Evolutionary conservation across 495 filamentous ascomycete species (phyloP).

Genomic region (Neurospora sp.): DNA sequence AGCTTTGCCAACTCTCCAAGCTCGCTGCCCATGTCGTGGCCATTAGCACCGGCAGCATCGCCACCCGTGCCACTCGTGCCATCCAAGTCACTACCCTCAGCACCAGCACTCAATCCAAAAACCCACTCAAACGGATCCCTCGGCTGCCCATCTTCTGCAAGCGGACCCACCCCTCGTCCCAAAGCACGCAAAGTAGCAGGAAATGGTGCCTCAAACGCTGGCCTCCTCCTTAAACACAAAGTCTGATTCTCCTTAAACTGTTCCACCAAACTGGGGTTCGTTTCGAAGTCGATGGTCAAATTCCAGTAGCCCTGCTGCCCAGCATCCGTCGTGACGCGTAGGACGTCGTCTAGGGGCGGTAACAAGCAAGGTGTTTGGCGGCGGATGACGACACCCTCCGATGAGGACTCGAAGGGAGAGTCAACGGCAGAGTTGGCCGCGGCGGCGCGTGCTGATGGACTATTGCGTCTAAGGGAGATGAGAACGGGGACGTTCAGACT

Average conservation of each 20-base stretch:
- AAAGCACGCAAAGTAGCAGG: slow-evolving; percentile 62
- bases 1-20: slow-evolving; percentile 52
- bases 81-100: neutral
- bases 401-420: neutral
- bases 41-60: neutral
- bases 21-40: slow-evolving; percentile 5
- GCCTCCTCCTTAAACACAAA: slow-evolving; percentile 71
- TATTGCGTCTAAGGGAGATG: slow-evolving; percentile 24
- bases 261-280: slow-evolving; percentile 51
- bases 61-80: neutral
- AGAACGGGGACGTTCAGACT: slow-evolving; percentile 64
- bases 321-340: slow-evolving; percentile 50
- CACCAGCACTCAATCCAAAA: slow-evolving; percentile 28
- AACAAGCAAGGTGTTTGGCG: slow-evolving; percentile 67
- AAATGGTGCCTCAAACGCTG: slow-evolving; percentile 62
- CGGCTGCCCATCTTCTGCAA: slow-evolving; percentile 2
- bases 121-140: slow-evolving; percentile 61
- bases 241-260: slow-evolving; percentile 68
- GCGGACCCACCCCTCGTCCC: slow-evolving; percentile 30
- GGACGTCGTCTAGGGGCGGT: slow-evolving; percentile 63
- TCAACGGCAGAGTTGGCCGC: neutral
- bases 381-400: slow-evolving; percentile 11
- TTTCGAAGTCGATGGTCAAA: slow-evolving; percentile 66
- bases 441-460: slow-evolving; percentile 13
- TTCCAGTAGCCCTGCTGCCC: slow-evolving; percentile 72